Evolutionary conservation across 163 green algal genomes (phyloP).

Genomic region (Coccomyxa subellipsoidea): DNA sequence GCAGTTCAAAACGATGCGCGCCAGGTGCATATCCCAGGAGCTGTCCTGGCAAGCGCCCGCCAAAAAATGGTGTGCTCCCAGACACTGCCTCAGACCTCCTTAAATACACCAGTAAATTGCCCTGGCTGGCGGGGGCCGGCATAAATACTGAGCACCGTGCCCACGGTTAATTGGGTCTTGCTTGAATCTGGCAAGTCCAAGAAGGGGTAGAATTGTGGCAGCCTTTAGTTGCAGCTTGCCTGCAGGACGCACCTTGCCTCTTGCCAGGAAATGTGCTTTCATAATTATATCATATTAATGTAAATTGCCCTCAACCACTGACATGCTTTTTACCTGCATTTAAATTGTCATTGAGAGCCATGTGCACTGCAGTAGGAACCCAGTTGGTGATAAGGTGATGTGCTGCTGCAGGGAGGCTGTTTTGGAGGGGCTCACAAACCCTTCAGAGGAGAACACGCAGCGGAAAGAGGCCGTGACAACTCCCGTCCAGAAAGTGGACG

Average conservation of each 20-base stretch:
- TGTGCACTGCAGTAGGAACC: background rate
- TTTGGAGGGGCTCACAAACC: conserved; percentile 40
- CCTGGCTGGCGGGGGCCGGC: no score
- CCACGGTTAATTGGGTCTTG: no score
- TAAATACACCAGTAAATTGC: no score
- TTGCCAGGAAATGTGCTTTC: no score
- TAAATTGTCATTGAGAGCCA: background rate
- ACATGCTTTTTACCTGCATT: no score
- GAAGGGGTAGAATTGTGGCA: no score
- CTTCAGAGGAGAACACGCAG: background rate
- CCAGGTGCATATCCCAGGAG: conserved; percentile 84
- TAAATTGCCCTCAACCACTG: no score
- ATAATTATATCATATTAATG: no score
- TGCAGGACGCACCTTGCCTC: no score
- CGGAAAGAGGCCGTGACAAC: background rate
- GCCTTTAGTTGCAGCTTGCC: no score
- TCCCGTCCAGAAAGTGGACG: conserved; percentile 1
- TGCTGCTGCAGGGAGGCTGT: conserved; percentile 59
- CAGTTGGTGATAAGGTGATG: background rate
- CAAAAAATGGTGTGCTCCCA: background rate
- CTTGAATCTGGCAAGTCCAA: no score
- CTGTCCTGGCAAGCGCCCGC: conserved; percentile 86
- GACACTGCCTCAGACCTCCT: background rate
- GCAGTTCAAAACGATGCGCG: conserved; percentile 79
- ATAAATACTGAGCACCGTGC: no score